Conservation (phyloP, 345 rosid species). For the Theobroma cacao region DNA sequence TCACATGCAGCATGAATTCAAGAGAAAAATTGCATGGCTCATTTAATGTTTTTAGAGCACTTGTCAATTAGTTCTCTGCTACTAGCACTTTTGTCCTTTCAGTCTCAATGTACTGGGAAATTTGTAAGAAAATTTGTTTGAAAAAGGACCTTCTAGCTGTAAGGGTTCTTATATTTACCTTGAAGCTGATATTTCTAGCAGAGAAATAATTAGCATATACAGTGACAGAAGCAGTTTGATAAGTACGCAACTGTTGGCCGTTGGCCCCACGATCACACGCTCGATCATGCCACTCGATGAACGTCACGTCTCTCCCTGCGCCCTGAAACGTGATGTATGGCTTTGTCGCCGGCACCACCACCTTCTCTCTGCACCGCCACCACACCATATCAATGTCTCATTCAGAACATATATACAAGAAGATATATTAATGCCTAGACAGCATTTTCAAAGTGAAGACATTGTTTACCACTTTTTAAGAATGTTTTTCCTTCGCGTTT, state of each 20-base stretch:
- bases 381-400: background rate
- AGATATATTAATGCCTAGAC: background rate
- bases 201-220: slow-evolving; percentile 81
- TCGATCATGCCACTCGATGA: slow-evolving; percentile 96
- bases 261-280: slow-evolving; percentile 81
- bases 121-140: background rate
- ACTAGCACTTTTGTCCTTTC: background rate
- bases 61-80: background rate
- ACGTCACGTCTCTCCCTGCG: slow-evolving; percentile 72
- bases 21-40: background rate
- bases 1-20: slow-evolving; percentile 2
- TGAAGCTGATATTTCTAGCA: slow-evolving; percentile 89
- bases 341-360: slow-evolving; percentile 77
- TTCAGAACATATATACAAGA: background rate
- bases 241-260: slow-evolving; percentile 88
- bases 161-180: slow-evolving; percentile 30
- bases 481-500: background rate
- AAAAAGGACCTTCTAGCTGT: background rate
- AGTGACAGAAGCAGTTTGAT: slow-evolving; percentile 89
- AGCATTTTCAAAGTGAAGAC: background rate
- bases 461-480: background rate
- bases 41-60: background rate
- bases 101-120: background rate
- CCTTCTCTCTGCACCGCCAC: slow-evolving; percentile 67
- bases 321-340: slow-evolving; percentile 89